Evolutionary conservation across 2,329 filamentous ascomycete species (phyloP).

Genomic region (Colletotrichum paranaense): DNA sequence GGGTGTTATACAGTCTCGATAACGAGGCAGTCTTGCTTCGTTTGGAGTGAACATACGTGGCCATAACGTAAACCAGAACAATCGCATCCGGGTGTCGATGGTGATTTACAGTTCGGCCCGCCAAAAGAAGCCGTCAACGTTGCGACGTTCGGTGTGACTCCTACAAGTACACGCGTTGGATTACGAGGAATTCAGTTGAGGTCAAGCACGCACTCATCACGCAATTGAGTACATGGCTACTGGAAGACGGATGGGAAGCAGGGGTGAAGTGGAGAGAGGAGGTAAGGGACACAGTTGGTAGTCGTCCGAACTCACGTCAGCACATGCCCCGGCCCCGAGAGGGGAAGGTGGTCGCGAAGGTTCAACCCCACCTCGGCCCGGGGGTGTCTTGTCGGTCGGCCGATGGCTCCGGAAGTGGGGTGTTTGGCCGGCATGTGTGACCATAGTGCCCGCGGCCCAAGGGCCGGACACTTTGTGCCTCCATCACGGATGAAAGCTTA

Average conservation of each 20-base stretch:
- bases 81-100: neutral
- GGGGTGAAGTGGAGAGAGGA: no score
- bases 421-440: neutral
- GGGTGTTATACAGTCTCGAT: neutral
- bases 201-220: neutral
- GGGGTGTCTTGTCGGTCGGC: neutral
- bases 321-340: neutral
- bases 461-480: neutral
- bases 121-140: neutral
- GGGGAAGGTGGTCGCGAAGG: neutral
- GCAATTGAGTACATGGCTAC: neutral
- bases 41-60: neutral
- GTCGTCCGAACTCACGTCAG: neutral
- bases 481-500: neutral
- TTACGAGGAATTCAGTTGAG: neutral
- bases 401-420: neutral
- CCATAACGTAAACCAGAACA: neutral
- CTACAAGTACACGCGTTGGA: neutral
- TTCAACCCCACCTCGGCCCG: neutral
- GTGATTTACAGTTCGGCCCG: neutral
- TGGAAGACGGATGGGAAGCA: no score
- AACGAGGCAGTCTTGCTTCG: neutral
- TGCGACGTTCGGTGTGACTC: neutral
- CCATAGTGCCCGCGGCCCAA: no score
- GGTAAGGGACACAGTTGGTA: no score